A percentile compares a stretch with the other conserved stretches of the same genome.
These are phyloP conservation scores for Pythium chondricola DNA, from an alignment of 352 stramenopile genomes.

Conservation along the genomic window DNA sequence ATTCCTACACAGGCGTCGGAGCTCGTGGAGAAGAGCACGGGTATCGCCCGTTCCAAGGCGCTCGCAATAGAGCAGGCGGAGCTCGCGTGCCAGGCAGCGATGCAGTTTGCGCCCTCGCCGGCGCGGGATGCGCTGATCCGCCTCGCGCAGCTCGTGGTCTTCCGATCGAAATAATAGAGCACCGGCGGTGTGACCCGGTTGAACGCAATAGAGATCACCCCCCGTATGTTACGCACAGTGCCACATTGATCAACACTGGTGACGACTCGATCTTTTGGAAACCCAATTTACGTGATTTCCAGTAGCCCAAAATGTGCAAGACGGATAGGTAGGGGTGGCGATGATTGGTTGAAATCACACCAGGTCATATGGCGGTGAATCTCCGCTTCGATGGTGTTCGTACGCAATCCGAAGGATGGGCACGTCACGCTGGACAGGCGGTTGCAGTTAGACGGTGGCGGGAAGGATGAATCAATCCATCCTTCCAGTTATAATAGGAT, in stretches of 20 bases:
- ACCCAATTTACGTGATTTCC: too few relatives aligned
- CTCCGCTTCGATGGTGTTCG: background rate
- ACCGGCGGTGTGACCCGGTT: background rate
- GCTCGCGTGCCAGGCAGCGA: constrained; percentile 89
- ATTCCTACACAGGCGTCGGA: constrained; percentile 56
- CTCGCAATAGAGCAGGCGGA: constrained; percentile 96
- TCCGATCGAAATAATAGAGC: constrained; percentile 79
- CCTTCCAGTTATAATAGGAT: too few relatives aligned
- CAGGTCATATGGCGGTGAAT: background rate
- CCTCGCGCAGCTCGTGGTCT: constrained; percentile 84
- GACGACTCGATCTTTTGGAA: too few relatives aligned
- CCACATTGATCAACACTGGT: too few relatives aligned
- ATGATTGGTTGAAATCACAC: constrained; percentile 3
- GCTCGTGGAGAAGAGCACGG: constrained; percentile 87
- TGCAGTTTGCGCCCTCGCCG: constrained; percentile 81
- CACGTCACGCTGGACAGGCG: too few relatives aligned
- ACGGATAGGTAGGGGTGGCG: background rate
- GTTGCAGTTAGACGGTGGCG: too few relatives aligned
- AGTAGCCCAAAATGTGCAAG: too few relatives aligned
- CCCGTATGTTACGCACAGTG: too few relatives aligned
- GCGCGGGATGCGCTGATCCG: constrained; percentile 81
- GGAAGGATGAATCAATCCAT: too few relatives aligned
- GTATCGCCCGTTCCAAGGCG: constrained; percentile 90
- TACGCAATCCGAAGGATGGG: constrained; percentile 16
- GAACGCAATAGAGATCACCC: too few relatives aligned